A percentile compares a stretch with the other conserved stretches of the same genome.
These are phyloP conservation scores for Vitis labrusca DNA, from an alignment of 164 flowering plant genomes.

Conservation along the genomic window DNA sequence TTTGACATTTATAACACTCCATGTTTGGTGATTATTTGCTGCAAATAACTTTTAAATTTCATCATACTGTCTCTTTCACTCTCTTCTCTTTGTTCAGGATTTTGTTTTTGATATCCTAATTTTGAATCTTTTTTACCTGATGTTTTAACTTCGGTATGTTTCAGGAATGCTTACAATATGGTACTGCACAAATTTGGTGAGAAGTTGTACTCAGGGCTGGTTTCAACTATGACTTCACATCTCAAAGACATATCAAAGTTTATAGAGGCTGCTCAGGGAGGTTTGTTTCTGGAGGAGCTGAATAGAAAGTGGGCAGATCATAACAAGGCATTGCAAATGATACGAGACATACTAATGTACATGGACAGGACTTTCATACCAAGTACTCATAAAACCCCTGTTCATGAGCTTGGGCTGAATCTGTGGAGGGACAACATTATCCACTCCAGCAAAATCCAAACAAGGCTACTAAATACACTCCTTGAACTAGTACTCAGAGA, in stretches of 20 bases:
- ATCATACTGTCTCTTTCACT: too few relatives aligned
- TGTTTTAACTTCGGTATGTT: constrained; percentile 11
- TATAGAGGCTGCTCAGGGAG: constrained; percentile 81
- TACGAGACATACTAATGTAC: constrained; percentile 92
- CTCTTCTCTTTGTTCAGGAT: too few relatives aligned
- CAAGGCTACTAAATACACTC: constrained; percentile 64
- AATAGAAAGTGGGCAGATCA: constrained; percentile 89
- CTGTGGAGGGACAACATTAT: constrained; percentile 84
- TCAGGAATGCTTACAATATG: constrained; percentile 97
- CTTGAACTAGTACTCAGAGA: constrained; percentile 73
- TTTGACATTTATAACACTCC: too few relatives aligned
- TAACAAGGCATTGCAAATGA: constrained; percentile 84
- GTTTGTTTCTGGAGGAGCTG: constrained; percentile 79
- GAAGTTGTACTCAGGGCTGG: constrained; percentile 85
- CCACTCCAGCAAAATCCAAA: constrained; percentile 66
- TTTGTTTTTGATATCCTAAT: neutral
- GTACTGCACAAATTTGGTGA: constrained; percentile 95
- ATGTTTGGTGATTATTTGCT: too few relatives aligned
- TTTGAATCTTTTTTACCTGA: constrained; percentile 4
- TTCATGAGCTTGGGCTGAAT: constrained; percentile 83
- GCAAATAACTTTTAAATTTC: too few relatives aligned
- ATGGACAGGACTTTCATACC: constrained; percentile 94
- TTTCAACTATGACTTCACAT: constrained; percentile 73
- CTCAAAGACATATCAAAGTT: constrained; percentile 73
- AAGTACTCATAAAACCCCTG: constrained; percentile 77